These are phyloP conservation scores for Alternaria consortialis DNA, from an alignment of 2,329 filamentous ascomycete species.

Conservation along the genomic window DNA sequence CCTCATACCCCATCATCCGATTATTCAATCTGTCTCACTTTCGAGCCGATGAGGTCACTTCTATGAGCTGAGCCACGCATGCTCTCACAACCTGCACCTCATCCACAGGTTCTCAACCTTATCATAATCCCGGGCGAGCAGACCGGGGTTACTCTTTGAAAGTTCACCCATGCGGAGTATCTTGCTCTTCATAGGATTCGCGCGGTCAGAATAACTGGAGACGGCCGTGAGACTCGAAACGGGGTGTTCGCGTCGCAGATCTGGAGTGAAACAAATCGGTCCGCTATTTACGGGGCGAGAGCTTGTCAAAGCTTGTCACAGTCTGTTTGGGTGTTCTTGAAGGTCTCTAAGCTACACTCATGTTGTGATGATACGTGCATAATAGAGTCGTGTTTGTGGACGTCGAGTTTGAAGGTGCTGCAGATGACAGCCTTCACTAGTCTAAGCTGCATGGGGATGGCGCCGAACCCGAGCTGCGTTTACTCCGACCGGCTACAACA, in stretches of 20 bases:
- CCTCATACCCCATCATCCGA: not conserved
- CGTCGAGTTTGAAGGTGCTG: not conserved
- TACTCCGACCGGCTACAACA: not conserved
- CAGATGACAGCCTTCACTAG: not conserved
- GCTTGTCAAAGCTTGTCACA: constrained; percentile 11
- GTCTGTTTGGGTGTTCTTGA: not conserved
- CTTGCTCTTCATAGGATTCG: not conserved
- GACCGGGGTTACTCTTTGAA: not conserved
- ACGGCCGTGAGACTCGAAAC: constrained; percentile 15
- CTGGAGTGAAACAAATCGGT: constrained; percentile 14
- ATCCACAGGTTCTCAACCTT: not conserved
- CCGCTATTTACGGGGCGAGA: not conserved
- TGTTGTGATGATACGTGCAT: not conserved
- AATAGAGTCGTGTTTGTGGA: not conserved
- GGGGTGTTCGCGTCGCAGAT: constrained; percentile 14
- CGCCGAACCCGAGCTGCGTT: not conserved
- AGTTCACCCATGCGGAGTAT: not conserved
- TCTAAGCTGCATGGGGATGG: not conserved
- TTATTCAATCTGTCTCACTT: not conserved
- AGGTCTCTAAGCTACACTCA: not conserved
- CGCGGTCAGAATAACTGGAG: constrained; percentile 7
- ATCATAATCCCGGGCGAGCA: not conserved
- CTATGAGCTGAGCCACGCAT: constrained; percentile 2
- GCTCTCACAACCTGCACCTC: constrained; percentile 11
- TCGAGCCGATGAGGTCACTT: not conserved